phyloP scores from a whole-genome alignment of 2,329 filamentous ascomycete species.

The Alternaria sp. region DNA sequence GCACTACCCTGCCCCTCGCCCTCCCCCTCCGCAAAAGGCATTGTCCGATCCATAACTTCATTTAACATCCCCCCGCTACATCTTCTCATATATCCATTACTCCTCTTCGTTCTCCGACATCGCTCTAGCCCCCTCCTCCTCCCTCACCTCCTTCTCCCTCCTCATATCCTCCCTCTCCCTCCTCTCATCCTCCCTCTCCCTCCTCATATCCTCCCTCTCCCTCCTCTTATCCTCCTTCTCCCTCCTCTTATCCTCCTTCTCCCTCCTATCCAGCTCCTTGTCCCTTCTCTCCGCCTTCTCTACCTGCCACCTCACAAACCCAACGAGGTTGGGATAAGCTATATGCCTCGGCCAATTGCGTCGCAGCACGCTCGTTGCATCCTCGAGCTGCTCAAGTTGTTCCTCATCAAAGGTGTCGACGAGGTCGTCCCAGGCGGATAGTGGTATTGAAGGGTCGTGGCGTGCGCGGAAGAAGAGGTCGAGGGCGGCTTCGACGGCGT shows the following conservation, averaged over 20 bases:
- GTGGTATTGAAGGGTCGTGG: fast-evolving
- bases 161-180: neutral
- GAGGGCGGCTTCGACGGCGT: neutral
- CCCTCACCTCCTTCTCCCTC: too few relatives aligned
- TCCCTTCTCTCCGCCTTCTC: neutral
- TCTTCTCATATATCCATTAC: neutral
- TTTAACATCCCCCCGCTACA: neutral
- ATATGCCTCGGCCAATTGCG: neutral
- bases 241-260: too few relatives aligned
- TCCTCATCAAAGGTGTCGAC: neutral
- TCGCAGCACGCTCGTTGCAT: neutral
- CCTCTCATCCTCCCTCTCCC: too few relatives aligned
- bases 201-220: too few relatives aligned
- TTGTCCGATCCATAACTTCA: neutral
- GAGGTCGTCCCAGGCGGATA: neutral
- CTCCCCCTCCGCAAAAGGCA: neutral
- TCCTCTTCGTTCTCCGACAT: too few relatives aligned
- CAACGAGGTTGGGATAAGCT: neutral
- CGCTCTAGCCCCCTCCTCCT: too few relatives aligned
- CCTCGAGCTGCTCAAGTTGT: neutral
- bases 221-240: too few relatives aligned
- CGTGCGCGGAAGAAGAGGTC: neutral
- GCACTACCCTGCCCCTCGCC: neutral
- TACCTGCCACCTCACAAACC: neutral
- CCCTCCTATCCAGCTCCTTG: too few relatives aligned